Conservation (phyloP, 768 basidiomycete species). For the Chlorophyllum brunneum region DNA sequence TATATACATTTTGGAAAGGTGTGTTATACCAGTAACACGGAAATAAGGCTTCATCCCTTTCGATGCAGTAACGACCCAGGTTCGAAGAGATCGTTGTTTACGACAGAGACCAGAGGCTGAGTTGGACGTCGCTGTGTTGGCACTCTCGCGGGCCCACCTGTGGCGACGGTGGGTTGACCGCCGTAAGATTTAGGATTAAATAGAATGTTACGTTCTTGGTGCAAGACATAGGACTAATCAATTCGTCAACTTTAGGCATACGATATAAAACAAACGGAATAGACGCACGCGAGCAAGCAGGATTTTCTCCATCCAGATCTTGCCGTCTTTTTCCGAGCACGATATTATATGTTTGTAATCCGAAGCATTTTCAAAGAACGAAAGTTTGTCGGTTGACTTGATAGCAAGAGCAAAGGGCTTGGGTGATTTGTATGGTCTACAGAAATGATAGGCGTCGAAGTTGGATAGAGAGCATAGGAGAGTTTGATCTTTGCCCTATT, state of each 20-base stretch:
- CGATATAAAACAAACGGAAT: neutral
- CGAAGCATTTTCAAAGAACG: conserved; percentile 80
- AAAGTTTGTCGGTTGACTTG: conserved; percentile 84
- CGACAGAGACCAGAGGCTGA: conserved; percentile 38
- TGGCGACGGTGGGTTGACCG: conserved; percentile 18
- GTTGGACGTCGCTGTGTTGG: conserved; percentile 29
- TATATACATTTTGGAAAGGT: neutral
- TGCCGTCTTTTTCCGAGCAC: conserved; percentile 69
- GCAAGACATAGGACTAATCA: conserved; percentile 66
- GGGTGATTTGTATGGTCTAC: conserved; percentile 74
- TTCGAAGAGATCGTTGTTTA: conserved; percentile 51
- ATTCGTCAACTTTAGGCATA: conserved; percentile 14
- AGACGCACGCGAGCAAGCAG: conserved; percentile 75
- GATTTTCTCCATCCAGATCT: conserved; percentile 75
- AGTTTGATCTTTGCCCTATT: conserved; percentile 79
- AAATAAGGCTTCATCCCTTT: conserved; percentile 23
- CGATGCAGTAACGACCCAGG: conserved; percentile 73
- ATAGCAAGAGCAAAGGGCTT: conserved; percentile 83
- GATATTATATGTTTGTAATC: conserved; percentile 90
- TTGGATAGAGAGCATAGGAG: conserved; percentile 82
- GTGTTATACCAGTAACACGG: neutral
- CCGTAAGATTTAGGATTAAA: conserved; percentile 38
- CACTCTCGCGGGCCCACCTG: conserved; percentile 32
- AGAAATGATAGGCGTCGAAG: conserved; percentile 85
- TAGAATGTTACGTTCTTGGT: conserved; percentile 74